These are phyloP conservation scores for Talaromyces sp. DNA, from an alignment of 2,329 filamentous ascomycete species.

Conservation along the genomic window DNA sequence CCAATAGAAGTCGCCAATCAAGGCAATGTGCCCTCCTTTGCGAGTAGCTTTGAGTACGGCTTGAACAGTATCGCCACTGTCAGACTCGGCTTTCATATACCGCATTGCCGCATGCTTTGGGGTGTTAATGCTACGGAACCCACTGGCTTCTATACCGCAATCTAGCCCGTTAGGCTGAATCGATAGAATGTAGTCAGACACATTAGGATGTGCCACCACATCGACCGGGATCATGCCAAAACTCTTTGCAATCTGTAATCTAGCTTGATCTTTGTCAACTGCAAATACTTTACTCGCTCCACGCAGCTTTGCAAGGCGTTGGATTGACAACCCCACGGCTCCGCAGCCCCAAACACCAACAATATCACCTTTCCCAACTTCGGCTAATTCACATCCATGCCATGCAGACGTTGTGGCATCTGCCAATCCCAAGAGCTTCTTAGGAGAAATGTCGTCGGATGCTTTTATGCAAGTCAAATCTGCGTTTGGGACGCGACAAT, in stretches of 20 bases:
- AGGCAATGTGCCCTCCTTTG: constrained; percentile 29
- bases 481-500: constrained; percentile 34
- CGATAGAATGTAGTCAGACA: constrained; percentile 30
- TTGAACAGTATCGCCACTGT: constrained; percentile 28
- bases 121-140: constrained; percentile 26
- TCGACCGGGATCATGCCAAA: constrained; percentile 31
- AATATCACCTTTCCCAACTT: constrained; percentile 29
- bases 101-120: constrained; percentile 24
- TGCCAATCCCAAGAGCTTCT: constrained; percentile 30
- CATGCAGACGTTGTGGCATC: constrained; percentile 34
- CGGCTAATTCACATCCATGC: constrained; percentile 32
- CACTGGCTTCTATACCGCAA: constrained; percentile 30
- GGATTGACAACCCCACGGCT: constrained; percentile 30
- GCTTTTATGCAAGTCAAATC: constrained; percentile 30
- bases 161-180: constrained; percentile 30
- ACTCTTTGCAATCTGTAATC: constrained; percentile 27
- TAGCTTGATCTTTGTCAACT: constrained; percentile 30
- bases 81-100: constrained; percentile 24
- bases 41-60: constrained; percentile 30
- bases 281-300: constrained; percentile 33
- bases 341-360: constrained; percentile 35
- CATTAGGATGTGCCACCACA: constrained; percentile 23
- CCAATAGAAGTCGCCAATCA: constrained; percentile 31
- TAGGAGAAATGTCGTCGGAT: constrained; percentile 25
- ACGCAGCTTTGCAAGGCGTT: constrained; percentile 27